These are phyloP conservation scores for Panus rudis DNA, from an alignment of 768 basidiomycete genomes.

Conservation along the genomic window DNA sequence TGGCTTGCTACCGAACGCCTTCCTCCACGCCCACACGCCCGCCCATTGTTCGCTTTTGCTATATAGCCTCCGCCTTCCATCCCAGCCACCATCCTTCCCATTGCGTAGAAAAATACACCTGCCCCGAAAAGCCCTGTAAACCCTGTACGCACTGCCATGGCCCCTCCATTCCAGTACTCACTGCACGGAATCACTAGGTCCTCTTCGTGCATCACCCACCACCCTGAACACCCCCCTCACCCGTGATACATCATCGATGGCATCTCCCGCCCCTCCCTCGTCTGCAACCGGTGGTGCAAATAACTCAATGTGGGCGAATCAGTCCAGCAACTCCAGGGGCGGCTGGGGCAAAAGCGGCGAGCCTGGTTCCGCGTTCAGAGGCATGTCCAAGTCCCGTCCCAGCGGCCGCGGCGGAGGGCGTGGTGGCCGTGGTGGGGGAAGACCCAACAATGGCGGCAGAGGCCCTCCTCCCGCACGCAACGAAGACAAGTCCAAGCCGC, in stretches of 20 bases:
- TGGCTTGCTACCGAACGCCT: too few relatives aligned
- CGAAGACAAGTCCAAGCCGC: slow-evolving; percentile 15
- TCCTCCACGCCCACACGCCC: too few relatives aligned
- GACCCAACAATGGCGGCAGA: slow-evolving; percentile 14
- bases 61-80: too few relatives aligned
- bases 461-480: slow-evolving; percentile 14
- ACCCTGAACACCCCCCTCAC: too few relatives aligned
- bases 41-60: too few relatives aligned
- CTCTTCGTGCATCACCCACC: too few relatives aligned
- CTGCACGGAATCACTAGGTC: too few relatives aligned
- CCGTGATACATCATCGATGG: slow-evolving; percentile 14
- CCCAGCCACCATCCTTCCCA: too few relatives aligned
- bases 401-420: slow-evolving; percentile 27
- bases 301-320: slow-evolving; percentile 17
- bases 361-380: slow-evolving; percentile 19
- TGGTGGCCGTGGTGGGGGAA: slow-evolving; percentile 25
- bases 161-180: too few relatives aligned
- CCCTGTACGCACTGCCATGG: too few relatives aligned
- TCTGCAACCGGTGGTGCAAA: slow-evolving; percentile 10
- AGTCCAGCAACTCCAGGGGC: slow-evolving; percentile 11
- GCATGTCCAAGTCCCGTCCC: slow-evolving; percentile 11
- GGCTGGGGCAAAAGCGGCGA: slow-evolving; percentile 19
- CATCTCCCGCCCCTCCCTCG: slow-evolving; percentile 12
- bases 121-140: too few relatives aligned
- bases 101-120: too few relatives aligned